Evolutionary conservation across 768 basidiomycete species (phyloP).

Genomic region (Sporobolomyces phaffii): DNA sequence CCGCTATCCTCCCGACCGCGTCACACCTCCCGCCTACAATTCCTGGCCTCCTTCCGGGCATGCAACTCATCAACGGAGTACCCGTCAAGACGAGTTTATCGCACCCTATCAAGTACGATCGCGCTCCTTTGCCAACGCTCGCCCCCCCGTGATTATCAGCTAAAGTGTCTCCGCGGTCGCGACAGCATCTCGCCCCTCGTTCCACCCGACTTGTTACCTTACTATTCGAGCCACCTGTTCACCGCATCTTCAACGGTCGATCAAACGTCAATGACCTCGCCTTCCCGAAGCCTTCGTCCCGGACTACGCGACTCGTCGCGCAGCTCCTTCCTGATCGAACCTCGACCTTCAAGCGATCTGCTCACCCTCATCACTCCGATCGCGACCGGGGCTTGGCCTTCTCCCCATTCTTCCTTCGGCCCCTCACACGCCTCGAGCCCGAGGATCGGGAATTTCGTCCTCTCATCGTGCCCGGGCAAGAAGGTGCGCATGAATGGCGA

Average conservation of each 20-base stretch:
- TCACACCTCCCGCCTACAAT: background rate
- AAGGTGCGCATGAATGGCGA: constrained; percentile 55
- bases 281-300: too few species aligned
- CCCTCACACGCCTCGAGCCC: background rate
- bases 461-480: constrained; percentile 93
- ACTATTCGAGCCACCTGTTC: background rate
- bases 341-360: constrained; percentile 10
- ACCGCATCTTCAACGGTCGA: too few species aligned
- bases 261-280: too few species aligned
- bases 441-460: constrained; percentile 71
- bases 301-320: too few species aligned
- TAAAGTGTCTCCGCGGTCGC: constrained; percentile 40
- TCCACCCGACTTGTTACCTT: constrained; percentile 56
- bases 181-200: constrained; percentile 61
- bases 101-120: constrained; percentile 63
- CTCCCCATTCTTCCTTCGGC: constrained; percentile 33
- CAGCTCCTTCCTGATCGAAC: constrained; percentile 13
- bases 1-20: background rate
- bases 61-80: constrained; percentile 30
- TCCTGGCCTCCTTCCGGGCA: constrained; percentile 20
- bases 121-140: constrained; percentile 70
- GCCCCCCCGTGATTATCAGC: too few species aligned
- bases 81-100: constrained; percentile 28
- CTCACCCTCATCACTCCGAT: constrained; percentile 8
- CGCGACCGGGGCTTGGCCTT: constrained; percentile 6